Evolutionary conservation across 305 asterid genomes (phyloP).

Genomic region (Rubia peregrina): DNA sequence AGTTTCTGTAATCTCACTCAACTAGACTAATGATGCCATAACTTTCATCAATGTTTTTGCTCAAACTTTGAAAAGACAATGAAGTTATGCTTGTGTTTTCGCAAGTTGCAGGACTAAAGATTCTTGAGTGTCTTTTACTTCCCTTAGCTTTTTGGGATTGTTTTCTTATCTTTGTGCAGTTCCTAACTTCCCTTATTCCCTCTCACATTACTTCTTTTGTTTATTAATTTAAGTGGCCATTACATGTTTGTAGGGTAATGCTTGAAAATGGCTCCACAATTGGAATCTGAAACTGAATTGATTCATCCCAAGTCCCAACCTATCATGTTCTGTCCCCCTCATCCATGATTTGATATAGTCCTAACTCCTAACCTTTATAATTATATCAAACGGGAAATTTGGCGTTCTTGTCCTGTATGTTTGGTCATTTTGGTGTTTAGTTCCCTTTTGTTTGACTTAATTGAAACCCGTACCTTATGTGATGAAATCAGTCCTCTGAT

Average conservation of each 20-base stretch:
- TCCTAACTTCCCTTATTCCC: not conserved
- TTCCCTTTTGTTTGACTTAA: not conserved
- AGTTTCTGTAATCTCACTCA: conserved; percentile 21
- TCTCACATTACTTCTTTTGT: not conserved
- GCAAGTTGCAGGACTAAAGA: conserved; percentile 13
- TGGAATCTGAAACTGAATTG: conserved; percentile 5
- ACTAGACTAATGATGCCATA: conserved; percentile 14
- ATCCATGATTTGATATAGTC: not conserved
- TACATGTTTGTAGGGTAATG: conserved; percentile 7
- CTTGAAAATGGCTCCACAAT: conserved; percentile 1
- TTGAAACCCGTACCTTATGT: not conserved
- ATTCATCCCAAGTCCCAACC: conserved; percentile 3
- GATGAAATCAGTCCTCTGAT: not conserved
- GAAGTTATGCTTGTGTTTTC: conserved; percentile 9
- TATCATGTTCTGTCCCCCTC: conserved; percentile 9
- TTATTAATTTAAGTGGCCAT: not conserved
- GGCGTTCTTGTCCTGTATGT: not conserved
- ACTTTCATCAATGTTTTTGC: conserved; percentile 8
- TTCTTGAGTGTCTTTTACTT: conserved; percentile 8
- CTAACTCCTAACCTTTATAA: not conserved
- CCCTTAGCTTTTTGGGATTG: conserved; percentile 3
- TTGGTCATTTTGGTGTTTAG: not conserved
- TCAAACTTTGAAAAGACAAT: conserved; percentile 9
- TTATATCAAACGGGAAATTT: not conserved
- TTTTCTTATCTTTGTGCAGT: conserved; percentile 10